Percentiles rank a stretch among this genome's conserved stretches.
Conservation (phyloP, 768 basidiomycete species). For the Mycena haematopus region DNA sequence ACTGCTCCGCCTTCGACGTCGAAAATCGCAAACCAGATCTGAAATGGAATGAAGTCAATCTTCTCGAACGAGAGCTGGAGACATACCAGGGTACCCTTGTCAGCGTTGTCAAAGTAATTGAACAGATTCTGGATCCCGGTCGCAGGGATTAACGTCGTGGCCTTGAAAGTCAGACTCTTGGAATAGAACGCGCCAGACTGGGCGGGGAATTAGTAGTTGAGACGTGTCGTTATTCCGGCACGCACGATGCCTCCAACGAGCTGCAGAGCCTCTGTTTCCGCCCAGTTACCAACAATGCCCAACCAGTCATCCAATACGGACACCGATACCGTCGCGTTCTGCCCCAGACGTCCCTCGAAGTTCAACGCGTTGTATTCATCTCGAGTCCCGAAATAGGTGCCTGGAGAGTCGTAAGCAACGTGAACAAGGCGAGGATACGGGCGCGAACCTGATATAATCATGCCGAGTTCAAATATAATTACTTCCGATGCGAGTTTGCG, state of each 20-base stretch:
- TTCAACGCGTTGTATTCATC: slow-evolving; percentile 29
- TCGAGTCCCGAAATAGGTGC: slow-evolving; percentile 27
- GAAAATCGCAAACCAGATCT: slow-evolving; percentile 32
- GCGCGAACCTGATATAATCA: slow-evolving; percentile 28
- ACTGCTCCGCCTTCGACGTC: slow-evolving; percentile 29
- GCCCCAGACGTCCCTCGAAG: slow-evolving; percentile 18
- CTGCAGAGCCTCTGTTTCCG: slow-evolving; percentile 25
- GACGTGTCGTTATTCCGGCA: neutral
- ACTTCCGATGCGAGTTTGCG: slow-evolving; percentile 29
- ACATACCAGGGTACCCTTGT: slow-evolving; percentile 27
- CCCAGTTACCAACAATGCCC: slow-evolving; percentile 27
- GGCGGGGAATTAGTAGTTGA: neutral
- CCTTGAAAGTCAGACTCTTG: slow-evolving; percentile 29
- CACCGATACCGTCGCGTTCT: slow-evolving; percentile 12
- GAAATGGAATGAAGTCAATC: no score
- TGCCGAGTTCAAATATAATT: slow-evolving; percentile 23
- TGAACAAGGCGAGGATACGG: no score
- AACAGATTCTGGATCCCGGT: slow-evolving; percentile 24
- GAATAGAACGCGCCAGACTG: slow-evolving; percentile 30
- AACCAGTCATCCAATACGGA: slow-evolving; percentile 26
- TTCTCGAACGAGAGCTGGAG: slow-evolving; percentile 30
- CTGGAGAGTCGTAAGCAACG: neutral
- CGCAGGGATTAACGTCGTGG: slow-evolving; percentile 21
- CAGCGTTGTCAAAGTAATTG: slow-evolving; percentile 23
- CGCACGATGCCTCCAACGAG: slow-evolving; percentile 25